Conservation (phyloP, 23 red algal species). For the Agarophyton chilense region DNA sequence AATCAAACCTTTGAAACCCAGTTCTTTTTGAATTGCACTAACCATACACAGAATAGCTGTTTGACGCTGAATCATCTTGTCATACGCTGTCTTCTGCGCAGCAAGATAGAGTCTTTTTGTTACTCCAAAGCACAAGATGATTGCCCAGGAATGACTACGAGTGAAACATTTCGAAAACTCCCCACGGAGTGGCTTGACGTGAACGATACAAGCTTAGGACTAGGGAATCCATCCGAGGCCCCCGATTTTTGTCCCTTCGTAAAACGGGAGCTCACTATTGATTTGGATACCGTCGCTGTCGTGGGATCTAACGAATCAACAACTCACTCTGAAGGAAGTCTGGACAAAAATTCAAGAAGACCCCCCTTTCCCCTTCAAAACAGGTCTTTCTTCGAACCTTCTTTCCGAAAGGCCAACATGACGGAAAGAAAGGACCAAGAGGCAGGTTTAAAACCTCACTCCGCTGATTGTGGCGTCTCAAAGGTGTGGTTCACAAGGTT, state of each 20-base stretch:
- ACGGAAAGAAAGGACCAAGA: not conserved
- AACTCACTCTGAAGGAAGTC: not conserved
- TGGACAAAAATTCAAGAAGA: not conserved
- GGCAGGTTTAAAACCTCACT: not conserved
- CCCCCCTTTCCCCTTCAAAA: not conserved
- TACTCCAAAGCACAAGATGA: not conserved
- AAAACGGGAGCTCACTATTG: not conserved
- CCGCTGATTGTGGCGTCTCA: not conserved
- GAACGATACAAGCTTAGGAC: conserved; percentile 13
- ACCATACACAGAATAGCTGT: not conserved
- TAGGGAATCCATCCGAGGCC: not conserved
- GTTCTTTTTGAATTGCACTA: not conserved
- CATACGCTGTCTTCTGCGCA: not conserved
- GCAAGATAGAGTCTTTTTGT: not conserved
- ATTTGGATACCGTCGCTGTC: conserved; percentile 39
- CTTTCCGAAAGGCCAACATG: not conserved
- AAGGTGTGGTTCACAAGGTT: not conserved
- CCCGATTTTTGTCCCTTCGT: not conserved
- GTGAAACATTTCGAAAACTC: conserved; percentile 40
- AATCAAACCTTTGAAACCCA: not conserved
- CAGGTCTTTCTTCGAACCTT: not conserved
- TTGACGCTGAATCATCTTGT: no score
- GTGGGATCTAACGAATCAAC: conserved; percentile 13
- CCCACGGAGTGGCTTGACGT: conserved; percentile 54
- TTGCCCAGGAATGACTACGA: conserved; percentile 25